Conservation (phyloP, 2,329 filamentous ascomycete species). For the Endoconidiophora laricicola region DNA sequence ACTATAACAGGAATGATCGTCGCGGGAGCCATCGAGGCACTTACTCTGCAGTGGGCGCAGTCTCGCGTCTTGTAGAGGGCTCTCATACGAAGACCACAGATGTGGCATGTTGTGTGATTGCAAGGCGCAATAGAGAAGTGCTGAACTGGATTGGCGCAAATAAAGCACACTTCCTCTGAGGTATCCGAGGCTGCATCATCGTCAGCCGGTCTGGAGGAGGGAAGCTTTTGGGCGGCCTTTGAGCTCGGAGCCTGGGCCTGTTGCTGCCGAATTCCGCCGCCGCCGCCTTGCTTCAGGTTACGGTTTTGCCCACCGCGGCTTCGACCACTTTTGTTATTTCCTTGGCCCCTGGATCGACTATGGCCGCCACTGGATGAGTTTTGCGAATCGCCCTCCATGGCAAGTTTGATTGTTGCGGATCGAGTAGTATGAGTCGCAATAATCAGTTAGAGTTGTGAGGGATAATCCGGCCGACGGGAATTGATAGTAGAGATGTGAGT, state of each 20-base stretch:
- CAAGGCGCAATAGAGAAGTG: constrained; percentile 84
- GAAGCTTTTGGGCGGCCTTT: constrained; percentile 4
- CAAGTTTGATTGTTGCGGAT: no score
- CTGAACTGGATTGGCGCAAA: constrained; percentile 79
- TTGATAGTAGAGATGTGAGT: neutral
- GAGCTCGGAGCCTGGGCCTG: neutral
- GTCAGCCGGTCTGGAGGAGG: neutral
- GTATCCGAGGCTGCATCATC: constrained; percentile 8
- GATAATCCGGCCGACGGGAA: no score
- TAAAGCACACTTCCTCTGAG: constrained; percentile 74
- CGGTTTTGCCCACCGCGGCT: neutral
- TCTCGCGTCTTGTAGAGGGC: constrained; percentile 93
- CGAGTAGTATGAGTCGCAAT: no score
- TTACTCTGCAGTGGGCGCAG: constrained; percentile 84
- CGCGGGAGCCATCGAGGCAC: constrained; percentile 19
- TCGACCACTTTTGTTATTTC: neutral
- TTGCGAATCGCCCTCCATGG: constrained; percentile 8
- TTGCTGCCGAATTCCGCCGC: neutral
- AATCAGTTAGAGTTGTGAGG: no score
- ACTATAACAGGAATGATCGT: neutral
- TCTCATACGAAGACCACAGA: constrained; percentile 78
- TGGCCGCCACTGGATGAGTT: neutral
- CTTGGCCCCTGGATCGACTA: neutral
- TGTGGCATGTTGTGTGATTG: constrained; percentile 93
- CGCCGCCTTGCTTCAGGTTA: neutral